Evolutionary conservation across 306 rosid species (phyloP).

Genomic region (Trifolium fragiferum): DNA sequence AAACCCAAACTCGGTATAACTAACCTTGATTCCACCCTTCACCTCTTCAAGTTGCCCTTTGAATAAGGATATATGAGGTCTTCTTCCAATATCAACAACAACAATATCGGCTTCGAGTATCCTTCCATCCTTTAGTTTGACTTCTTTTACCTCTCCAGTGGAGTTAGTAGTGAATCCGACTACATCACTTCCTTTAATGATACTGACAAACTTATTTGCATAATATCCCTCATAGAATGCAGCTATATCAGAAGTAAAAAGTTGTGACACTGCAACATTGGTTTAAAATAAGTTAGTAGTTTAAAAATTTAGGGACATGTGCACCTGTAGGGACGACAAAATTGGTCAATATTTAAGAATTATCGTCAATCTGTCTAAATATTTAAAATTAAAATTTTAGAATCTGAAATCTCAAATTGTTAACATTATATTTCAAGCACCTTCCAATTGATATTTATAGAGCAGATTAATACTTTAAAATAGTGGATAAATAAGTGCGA

Average conservation of each 20-base stretch:
- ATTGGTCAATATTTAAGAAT: too few relatives aligned
- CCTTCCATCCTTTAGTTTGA: constrained; percentile 87
- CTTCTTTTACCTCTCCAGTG: constrained; percentile 94
- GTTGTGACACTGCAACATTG: constrained; percentile 88
- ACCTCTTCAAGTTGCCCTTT: constrained; percentile 97
- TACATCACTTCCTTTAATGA: constrained; percentile 92
- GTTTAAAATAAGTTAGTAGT: too few relatives aligned
- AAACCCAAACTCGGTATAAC: too few relatives aligned
- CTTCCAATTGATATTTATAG: too few relatives aligned
- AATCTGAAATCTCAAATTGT: too few relatives aligned
- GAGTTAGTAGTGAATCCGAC: constrained; percentile 76
- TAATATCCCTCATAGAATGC: constrained; percentile 86
- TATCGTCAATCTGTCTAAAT: too few relatives aligned
- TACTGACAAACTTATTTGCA: constrained; percentile 75
- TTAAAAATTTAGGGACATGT: too few relatives aligned
- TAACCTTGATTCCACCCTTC: constrained; percentile 93
- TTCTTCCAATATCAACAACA: constrained; percentile 92
- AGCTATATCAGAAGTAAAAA: constrained; percentile 86
- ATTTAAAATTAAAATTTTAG: too few relatives aligned
- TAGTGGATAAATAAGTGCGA: neutral
- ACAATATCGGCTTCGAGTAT: constrained; percentile 93
- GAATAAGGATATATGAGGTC: constrained; percentile 76
- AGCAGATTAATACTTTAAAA: too few relatives aligned
- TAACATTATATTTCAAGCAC: too few relatives aligned
- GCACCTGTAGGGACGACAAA: too few relatives aligned